These are phyloP conservation scores for Fomes fomentarius DNA, from an alignment of 1,284 basidiomycete species.

Conservation along the genomic window DNA sequence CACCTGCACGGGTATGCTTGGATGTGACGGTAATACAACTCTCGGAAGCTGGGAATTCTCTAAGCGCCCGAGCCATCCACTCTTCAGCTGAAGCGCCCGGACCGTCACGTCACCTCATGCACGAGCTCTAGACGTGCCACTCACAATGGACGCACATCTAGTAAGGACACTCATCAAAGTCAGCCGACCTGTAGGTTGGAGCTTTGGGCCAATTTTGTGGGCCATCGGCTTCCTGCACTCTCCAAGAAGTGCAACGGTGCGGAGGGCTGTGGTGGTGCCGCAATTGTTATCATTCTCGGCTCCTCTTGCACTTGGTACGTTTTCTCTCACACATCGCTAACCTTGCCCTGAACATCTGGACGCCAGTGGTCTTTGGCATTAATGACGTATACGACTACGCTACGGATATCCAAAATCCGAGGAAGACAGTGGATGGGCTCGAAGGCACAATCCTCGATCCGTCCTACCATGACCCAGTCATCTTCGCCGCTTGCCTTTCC, in stretches of 20 bases:
- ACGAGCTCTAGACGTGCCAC: no score
- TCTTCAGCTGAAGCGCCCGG: no score
- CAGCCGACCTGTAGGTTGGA: constrained; percentile 15
- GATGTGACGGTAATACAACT: no score
- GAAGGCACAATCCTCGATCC: constrained; percentile 20
- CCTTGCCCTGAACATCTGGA: neutral
- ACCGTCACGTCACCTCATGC: no score
- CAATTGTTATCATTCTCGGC: constrained; percentile 14
- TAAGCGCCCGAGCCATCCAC: no score
- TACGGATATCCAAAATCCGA: constrained; percentile 18
- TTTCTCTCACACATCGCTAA: neutral
- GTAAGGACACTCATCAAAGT: constrained; percentile 9
- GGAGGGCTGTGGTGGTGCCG: neutral
- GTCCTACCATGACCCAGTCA: constrained; percentile 1
- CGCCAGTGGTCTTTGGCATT: constrained; percentile 19
- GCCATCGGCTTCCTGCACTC: constrained; percentile 19
- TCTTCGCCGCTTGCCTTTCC: constrained; percentile 3
- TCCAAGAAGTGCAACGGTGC: neutral
- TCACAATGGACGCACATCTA: neutral
- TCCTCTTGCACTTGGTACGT: constrained; percentile 12
- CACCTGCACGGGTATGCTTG: no score
- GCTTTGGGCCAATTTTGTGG: constrained; percentile 18
- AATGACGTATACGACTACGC: constrained; percentile 23
- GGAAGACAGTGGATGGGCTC: constrained; percentile 17
- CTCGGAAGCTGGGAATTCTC: no score